Base-by-base conservation (phyloP, 148 eudicot genomes). In the Dysphania ambrosioides region DNA sequence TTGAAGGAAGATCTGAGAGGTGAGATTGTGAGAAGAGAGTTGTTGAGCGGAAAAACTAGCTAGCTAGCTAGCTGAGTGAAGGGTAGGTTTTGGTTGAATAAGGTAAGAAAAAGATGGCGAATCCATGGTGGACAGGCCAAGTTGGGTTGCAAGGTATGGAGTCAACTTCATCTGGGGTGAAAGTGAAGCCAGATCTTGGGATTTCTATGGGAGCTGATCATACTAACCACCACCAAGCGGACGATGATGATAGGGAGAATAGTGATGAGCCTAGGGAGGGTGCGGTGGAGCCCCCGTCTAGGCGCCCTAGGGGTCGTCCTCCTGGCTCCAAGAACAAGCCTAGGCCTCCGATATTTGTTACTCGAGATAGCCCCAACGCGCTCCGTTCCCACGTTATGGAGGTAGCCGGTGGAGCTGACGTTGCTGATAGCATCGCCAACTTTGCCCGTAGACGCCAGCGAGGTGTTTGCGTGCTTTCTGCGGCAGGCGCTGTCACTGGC, bases 61-160 rank as follows among this genome's bases (percentile, higher is more conserved):
- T 21, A 53, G 23, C 55, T 15, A 38, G 42, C 42, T 49, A 58
- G 62, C 12, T 58, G 11, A 10, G 34, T 2, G 0, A 0, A 26
- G 18, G 30, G 64, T 3, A 5, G 3, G 21, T 19, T n/a, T 21
- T 5, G 36, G n/a, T 56, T 55, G 9, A 71, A 12, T 32, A 40
- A 18, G 30, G 30, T 53, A 6, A 31, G 40, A 36, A 15, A 15
- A 63, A 73, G 24, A 75, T 76, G 79, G 79, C 79, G 10, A 76
- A 76, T 76, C 79, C 79, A 59, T 76, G 79, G 79, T 76, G 79
- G 79, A 68, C 72, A 1, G 79, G 79, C 6, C 79, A 76, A 76
- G 73, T 68, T 36, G 79, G 79, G 59, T 68, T 76, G 55, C 66
- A 40, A 19, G 79, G 79, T 30, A 40, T 76, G 72, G 79, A 76